Conservation (phyloP, 2,329 filamentous ascomycete genomes). For the Dryadomyces quercivorus region DNA sequence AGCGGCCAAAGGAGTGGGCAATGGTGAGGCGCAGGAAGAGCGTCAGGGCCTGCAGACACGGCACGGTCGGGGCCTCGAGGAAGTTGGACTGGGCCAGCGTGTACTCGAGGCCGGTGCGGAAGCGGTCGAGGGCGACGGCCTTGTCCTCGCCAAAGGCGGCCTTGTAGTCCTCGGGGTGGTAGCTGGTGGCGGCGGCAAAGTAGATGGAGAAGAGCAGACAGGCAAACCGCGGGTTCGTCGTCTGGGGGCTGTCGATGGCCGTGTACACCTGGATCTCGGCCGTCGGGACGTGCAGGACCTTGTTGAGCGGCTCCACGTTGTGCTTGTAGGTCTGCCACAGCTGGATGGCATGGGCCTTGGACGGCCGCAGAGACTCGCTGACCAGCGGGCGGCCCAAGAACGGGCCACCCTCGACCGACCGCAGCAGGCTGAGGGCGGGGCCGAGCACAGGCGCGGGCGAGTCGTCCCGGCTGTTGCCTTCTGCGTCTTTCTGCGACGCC, state of each 20-base stretch:
- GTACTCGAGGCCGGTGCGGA: conserved; percentile 10
- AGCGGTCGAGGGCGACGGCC: conserved; percentile 5
- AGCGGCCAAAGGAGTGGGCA: conserved; percentile 10
- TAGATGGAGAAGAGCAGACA: conserved; percentile 13
- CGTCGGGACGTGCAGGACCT: conserved; percentile 14
- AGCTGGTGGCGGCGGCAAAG: conserved; percentile 10
- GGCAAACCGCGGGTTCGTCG: conserved; percentile 2
- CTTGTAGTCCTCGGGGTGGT: conserved; percentile 9
- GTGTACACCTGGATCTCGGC: conserved; percentile 11
- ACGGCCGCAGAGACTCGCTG: conserved; percentile 7
- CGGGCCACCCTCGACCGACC: conserved; percentile 2
- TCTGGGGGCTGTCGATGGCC: conserved; percentile 9
- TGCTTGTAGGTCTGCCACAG: conserved; percentile 13
- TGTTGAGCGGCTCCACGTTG: conserved; percentile 12
- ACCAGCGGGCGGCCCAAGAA: background rate
- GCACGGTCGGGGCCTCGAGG: conserved; percentile 12
- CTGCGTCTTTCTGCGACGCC: conserved; percentile 2
- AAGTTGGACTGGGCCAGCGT: conserved; percentile 12
- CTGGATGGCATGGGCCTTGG: conserved; percentile 7
- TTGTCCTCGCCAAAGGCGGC: conserved; percentile 11
- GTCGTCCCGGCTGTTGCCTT: conserved; percentile 1
- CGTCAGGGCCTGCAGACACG: conserved; percentile 9
- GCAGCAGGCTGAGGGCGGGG: conserved; percentile 7
- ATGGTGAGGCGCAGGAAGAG: conserved; percentile 9
- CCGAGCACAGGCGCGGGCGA: background rate